phyloP scores from a whole-genome alignment of 805 yeast species.

The Candida ficus region DNA sequence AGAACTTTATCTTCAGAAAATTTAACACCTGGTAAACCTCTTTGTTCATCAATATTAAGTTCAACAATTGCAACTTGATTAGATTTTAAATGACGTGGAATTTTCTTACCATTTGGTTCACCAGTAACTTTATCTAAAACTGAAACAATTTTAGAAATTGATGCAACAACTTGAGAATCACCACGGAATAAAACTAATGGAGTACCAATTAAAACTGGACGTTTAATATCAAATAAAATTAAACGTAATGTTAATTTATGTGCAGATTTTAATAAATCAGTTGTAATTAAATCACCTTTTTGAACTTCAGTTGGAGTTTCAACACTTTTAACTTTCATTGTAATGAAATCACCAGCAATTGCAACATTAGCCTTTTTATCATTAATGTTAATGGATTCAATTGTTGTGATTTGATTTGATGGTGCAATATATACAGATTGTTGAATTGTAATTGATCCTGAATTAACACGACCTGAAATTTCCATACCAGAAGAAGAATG shows the following conservation, averaged over 20 bases:
- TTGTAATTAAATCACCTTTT: slow-evolving; percentile 92
- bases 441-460: slow-evolving; percentile 89
- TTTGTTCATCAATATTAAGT: slow-evolving; percentile 66
- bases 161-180: slow-evolving; percentile 92
- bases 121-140: slow-evolving; percentile 93
- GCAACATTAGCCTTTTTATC: slow-evolving; percentile 63
- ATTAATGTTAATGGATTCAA: slow-evolving; percentile 86
- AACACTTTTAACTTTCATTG: slow-evolving; percentile 88
- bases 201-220: slow-evolving; percentile 89
- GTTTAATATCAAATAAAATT: slow-evolving; percentile 86
- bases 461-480: slow-evolving; percentile 92
- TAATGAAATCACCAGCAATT: slow-evolving; percentile 88
- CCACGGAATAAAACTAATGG: slow-evolving; percentile 89
- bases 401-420: slow-evolving; percentile 86
- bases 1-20: slow-evolving; percentile 92
- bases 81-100: slow-evolving; percentile 90
- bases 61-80: slow-evolving; percentile 95
- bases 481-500: slow-evolving; percentile 66
- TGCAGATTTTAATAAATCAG: slow-evolving; percentile 80
- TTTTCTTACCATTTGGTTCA: slow-evolving; percentile 74
- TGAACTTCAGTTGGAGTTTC: slow-evolving; percentile 77
- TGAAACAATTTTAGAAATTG: slow-evolving; percentile 70
- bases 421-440: slow-evolving; percentile 88
- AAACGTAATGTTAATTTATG: slow-evolving; percentile 77
- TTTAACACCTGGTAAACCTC: slow-evolving; percentile 92